Percentiles rank a stretch among this genome's conserved stretches.
Evolutionary conservation across 257 asterid genomes (phyloP).

Genomic region (Solanum bulbocastanum): DNA sequence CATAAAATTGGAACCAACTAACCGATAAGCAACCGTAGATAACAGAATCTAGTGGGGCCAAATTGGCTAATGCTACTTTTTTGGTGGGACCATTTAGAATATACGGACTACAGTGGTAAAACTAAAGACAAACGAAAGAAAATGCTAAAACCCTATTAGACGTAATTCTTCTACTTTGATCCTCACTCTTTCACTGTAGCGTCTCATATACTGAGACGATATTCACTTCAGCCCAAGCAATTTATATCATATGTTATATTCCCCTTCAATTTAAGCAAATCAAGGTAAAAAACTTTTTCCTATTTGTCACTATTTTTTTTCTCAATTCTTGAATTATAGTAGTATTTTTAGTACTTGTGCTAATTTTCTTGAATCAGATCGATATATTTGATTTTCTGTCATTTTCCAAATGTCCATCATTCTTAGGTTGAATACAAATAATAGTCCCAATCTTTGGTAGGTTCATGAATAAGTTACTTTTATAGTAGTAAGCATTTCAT

Average conservation of each 20-base stretch:
- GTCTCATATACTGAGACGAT: not conserved
- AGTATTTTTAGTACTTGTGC: not conserved
- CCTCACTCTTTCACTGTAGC: constrained; percentile 1
- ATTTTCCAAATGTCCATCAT: not conserved
- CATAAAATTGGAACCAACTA: not conserved
- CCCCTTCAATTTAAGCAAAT: not conserved
- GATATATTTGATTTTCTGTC: not conserved
- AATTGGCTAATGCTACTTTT: not conserved
- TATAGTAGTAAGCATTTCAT: not conserved
- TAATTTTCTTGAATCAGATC: not conserved
- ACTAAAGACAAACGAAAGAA: not conserved
- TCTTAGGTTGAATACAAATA: not conserved
- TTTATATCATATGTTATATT: not conserved
- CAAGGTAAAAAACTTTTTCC: not conserved
- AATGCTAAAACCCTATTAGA: not conserved
- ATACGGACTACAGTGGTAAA: not conserved
- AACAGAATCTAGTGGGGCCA: not conserved
- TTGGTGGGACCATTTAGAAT: not conserved
- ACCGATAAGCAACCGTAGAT: too few species aligned
- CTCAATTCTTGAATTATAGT: not conserved
- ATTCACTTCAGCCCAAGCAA: not conserved
- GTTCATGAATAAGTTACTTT: not conserved
- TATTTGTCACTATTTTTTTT: not conserved
- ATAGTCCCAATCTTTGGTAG: not conserved
- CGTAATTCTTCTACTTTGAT: not conserved